Percentiles rank a stretch among this genome's conserved stretches.
Evolutionary conservation across 2,329 filamentous ascomycete genomes (phyloP).

Genomic region (Penicillium hesseltinei): DNA sequence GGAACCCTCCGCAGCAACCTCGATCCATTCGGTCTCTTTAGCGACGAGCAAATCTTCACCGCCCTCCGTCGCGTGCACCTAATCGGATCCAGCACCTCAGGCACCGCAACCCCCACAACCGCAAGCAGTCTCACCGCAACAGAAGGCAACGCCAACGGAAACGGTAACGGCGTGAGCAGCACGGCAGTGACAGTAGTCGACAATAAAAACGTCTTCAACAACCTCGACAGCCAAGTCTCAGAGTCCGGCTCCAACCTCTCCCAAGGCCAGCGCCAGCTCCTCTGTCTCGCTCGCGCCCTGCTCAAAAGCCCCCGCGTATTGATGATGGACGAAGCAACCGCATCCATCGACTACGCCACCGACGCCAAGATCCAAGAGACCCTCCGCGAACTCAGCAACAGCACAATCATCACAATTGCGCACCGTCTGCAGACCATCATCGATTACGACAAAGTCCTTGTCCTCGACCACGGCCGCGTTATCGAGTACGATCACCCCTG

Average conservation of each 20-base stretch:
- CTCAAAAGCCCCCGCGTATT: constrained; percentile 88
- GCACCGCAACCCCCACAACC: constrained; percentile 35
- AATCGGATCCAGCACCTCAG: constrained; percentile 52
- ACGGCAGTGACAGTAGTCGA: constrained; percentile 45
- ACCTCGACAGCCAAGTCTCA: constrained; percentile 76
- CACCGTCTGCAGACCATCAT: constrained; percentile 95
- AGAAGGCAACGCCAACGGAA: constrained; percentile 15
- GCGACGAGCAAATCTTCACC: constrained; percentile 84
- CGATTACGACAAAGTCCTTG: constrained; percentile 95
- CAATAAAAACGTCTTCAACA: constrained; percentile 94
- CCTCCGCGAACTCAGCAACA: constrained; percentile 79
- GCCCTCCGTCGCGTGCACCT: constrained; percentile 86
- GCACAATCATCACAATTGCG: constrained; percentile 95
- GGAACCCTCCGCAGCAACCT: constrained; percentile 90
- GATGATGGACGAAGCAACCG: constrained; percentile 99
- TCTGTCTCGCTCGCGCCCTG: constrained; percentile 89
- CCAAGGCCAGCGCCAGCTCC: constrained; percentile 89
- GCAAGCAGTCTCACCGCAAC: constrained; percentile 28
- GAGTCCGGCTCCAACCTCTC: constrained; percentile 94
- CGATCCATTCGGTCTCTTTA: constrained; percentile 86
- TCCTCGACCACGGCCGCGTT: constrained; percentile 83
- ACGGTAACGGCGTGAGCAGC: constrained; percentile 22
- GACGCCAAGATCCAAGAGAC: constrained; percentile 96
- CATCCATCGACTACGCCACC: constrained; percentile 94
- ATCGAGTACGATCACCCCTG: constrained; percentile 90